Base-by-base conservation (phyloP, 768 basidiomycete species). In the Pleurotus tuoliensis region DNA sequence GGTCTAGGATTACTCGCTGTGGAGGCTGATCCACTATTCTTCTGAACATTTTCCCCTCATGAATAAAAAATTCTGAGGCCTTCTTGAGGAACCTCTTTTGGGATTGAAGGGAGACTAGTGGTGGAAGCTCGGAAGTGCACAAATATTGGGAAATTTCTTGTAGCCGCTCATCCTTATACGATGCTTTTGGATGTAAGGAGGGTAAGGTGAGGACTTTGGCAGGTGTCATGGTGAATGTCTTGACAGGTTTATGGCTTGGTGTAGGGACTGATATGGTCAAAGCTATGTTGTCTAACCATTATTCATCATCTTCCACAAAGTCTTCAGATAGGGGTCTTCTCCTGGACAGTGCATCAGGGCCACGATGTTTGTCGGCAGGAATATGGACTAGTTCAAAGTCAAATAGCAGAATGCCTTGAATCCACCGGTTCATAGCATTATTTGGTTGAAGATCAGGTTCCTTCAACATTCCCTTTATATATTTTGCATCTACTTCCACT, bases 321-420 rank as follows among this genome's bases (percentile, higher is more conserved):
- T 62, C 62, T 24, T 64, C 66, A 9, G 30, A 61, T 41, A 45
- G 61, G 4, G 43, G 39, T 8, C 37, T 38, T 41, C 63, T 47
- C 39, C 67, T 30, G 1, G 75, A 76, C 6, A 76, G 4, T 1
- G 59, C 72, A 60, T 75, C 74, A 3, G 75, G 69, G 4, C 67
- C 71, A 49, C 54, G 55, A 49, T 69, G 68, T 27, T 54, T 47
- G 0, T 60, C 56, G 0, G 61, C 72, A 0, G 73, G 74, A 1
- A 76, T 65, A 47, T 76, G 73, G 1, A 59, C 24, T 0, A 76
- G 56, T 13, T 58, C 58, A 44, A 76, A 75, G 50, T 72, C 55
- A 50, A 70, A 74, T n/a, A 67, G 15, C 1, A 69, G 52, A 3
- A 74, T 71, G 11, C 63, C 67, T 40, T 65, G 62, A 39, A 73